Evolutionary conservation across 371 early-diverging fungal genomes (phyloP), one percentile per base, ranked within the genome.

Genomic region (Nematocida sp.): DNA sequence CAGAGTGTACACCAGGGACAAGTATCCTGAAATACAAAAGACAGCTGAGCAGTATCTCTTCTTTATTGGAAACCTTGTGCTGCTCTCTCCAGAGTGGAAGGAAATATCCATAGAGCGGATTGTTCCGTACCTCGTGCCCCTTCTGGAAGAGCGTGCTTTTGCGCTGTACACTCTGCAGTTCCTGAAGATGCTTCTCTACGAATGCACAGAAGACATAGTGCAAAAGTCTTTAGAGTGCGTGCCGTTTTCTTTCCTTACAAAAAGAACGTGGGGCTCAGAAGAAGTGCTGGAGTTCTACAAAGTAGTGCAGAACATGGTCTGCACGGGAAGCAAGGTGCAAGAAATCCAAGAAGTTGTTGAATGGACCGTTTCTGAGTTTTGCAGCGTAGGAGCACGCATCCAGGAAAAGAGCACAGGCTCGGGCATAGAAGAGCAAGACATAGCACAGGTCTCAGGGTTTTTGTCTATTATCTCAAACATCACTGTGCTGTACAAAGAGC

Each of bases 141-240:
- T 58, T 48, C 32, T 70, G 0, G 15, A 17, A 34, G 27, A 67
- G 5, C 2, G 19, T 31, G 19, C 8, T 29, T 60, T 41, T 32
- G 11, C 11, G 34, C 45, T 31, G 7, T 8, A 38, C 1, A 15
- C 48, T 13, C 49, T 70, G 13, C 36, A 58, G 50, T 57, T 70
- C 21, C 4, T 70, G n/a, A 7, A 31, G 11, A 13, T 31, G 76
- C 36, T 60, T 57, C 50, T 70, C n/a, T 70, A 56, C 38, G 74
- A 60, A 32, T 57, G 49, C 62, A 37, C 37, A 13, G 46, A 34
- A 11, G 50, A 50, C 2, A 11, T 60, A 19, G 15, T 17, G 37
- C 25, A 21, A 7, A 15, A 11, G 7, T 29, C 60, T 2, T 25
- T 43, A 21, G 7, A 4, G 8, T 5, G 15, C 27, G 17, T 70